phyloP scores from a whole-genome alignment of 1,284 basidiomycete species.

The Pseudozyma tsukubaensis region DNA sequence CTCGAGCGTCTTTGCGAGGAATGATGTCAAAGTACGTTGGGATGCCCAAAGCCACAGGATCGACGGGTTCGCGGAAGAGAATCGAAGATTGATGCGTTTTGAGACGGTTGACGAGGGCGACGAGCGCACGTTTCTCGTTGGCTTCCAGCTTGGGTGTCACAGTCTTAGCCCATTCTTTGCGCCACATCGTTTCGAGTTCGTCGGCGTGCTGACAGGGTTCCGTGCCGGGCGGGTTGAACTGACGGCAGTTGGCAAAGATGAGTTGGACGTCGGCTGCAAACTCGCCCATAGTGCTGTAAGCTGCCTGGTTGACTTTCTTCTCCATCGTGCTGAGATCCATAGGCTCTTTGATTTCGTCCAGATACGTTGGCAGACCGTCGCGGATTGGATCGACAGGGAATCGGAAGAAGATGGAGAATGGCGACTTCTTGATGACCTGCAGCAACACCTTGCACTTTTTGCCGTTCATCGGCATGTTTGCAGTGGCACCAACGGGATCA shows the following conservation, averaged over 20 bases:
- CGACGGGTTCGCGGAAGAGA: constrained; percentile 77
- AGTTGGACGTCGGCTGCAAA: constrained; percentile 85
- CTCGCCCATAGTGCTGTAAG: constrained; percentile 70
- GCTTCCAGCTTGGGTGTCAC: constrained; percentile 80
- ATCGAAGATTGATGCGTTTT: constrained; percentile 50
- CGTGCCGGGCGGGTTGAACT: constrained; percentile 72
- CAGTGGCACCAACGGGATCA: constrained; percentile 54
- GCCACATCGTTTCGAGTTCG: constrained; percentile 83
- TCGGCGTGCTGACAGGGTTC: constrained; percentile 78
- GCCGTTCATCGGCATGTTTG: constrained; percentile 57
- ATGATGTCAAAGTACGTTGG: constrained; percentile 86
- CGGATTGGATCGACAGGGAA: constrained; percentile 84
- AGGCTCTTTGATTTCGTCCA: constrained; percentile 87
- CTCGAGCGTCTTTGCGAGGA: constrained; percentile 84
- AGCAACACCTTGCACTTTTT: constrained; percentile 81
- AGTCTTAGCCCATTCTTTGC: constrained; percentile 83
- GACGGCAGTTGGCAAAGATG: constrained; percentile 82
- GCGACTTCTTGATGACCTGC: constrained; percentile 76
- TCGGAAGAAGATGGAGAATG: constrained; percentile 81
- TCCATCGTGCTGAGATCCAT: constrained; percentile 94
- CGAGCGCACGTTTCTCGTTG: constrained; percentile 83
- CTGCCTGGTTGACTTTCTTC: constrained; percentile 71
- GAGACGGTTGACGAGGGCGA: constrained; percentile 76
- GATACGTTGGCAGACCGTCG: constrained; percentile 86
- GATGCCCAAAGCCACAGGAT: constrained; percentile 76